Evolutionary conservation across 352 stramenopile species (phyloP).

Genomic region (Peronospora belbahrii): DNA sequence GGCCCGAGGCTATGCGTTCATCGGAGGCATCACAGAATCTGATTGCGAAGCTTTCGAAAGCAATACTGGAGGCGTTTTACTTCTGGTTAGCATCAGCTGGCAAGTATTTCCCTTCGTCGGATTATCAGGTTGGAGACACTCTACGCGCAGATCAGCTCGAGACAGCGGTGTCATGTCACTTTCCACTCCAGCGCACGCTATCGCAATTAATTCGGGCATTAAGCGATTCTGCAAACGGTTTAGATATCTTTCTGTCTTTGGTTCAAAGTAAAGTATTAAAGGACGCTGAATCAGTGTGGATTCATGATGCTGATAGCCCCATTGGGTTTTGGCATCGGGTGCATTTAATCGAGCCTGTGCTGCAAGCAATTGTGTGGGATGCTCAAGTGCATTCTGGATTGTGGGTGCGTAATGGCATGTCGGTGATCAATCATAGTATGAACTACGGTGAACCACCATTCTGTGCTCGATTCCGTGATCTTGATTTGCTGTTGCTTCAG

Average conservation of each 20-base stretch:
- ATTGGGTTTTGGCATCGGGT: slow-evolving; percentile 80
- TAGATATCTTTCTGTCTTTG: slow-evolving; percentile 56
- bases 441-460: slow-evolving; percentile 87
- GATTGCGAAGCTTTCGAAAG: slow-evolving; percentile 48
- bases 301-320: slow-evolving; percentile 43
- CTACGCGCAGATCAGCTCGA: slow-evolving; percentile 52
- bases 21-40: slow-evolving; percentile 24
- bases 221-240: slow-evolving; percentile 44
- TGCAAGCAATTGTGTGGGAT: slow-evolving; percentile 84
- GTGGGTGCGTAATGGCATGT: slow-evolving; percentile 81
- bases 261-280: slow-evolving; percentile 27
- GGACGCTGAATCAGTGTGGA: slow-evolving; percentile 37
- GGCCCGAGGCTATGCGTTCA: slow-evolving; percentile 14
- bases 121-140: slow-evolving; percentile 51
- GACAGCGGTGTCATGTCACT: slow-evolving; percentile 67
- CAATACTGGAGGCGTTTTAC: slow-evolving; percentile 68
- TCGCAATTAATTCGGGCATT: slow-evolving; percentile 64
- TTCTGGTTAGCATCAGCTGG: slow-evolving; percentile 69
- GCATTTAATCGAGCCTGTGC: slow-evolving; percentile 65
- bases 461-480: slow-evolving; percentile 73
- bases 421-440: slow-evolving; percentile 85
- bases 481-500: slow-evolving; percentile 75
- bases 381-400: slow-evolving; percentile 76
- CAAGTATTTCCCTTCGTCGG: slow-evolving; percentile 68
- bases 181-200: slow-evolving; percentile 67